Evolutionary conservation across 148 eudicot genomes (phyloP), one percentile per base, ranked within the genome.

Genomic region (Fagopyrum homotropicum): DNA sequence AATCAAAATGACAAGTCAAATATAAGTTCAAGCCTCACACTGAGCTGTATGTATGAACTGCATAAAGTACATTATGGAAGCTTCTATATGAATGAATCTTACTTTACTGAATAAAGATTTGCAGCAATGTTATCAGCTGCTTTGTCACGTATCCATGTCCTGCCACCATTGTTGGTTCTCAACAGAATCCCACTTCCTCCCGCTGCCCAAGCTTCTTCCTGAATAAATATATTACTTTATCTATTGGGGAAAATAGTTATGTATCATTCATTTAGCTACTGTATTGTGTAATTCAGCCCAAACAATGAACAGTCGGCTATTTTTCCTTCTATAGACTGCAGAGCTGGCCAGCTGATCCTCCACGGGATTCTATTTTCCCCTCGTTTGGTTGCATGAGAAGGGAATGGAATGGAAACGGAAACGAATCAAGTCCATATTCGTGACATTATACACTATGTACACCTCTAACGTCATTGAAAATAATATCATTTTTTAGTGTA

Each of bases 121-220:
- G 98, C 97, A 54, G 98, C 97, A 81, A 95, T 95, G 79, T 90
- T 90, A 76, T 95, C 98, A 72, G 98, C 98, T 77, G 98, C 98
- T 82, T 85, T 95, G 84, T 95, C 98, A 75, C 98, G 97, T 51
- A 72, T 82, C 98, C 98, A 95, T 40, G 89, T 77, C 98, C 84
- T 95, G 78, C 98, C 98, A 76, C 97, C 93, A 77, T 95, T 92
- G n/a, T 81, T 89, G 75, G 96, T 89, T 85, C 93, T 90, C 87
- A 95, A 80, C 73, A 95, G 73, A 77, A 95, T 74, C 45, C 98
- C 98, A 83, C 98, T 95, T 66, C 98, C 98, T 77, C 98, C 98
- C 76, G 97, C 97, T 79, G 98, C 98, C 98, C 98, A 95, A 66
- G 98, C 98, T 80, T 95, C 98, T 46, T 90, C 97, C 98, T 95